These are phyloP conservation scores for Sisymbrium altissimum DNA, from an alignment of 345 rosid species.

Conservation along the genomic window DNA sequence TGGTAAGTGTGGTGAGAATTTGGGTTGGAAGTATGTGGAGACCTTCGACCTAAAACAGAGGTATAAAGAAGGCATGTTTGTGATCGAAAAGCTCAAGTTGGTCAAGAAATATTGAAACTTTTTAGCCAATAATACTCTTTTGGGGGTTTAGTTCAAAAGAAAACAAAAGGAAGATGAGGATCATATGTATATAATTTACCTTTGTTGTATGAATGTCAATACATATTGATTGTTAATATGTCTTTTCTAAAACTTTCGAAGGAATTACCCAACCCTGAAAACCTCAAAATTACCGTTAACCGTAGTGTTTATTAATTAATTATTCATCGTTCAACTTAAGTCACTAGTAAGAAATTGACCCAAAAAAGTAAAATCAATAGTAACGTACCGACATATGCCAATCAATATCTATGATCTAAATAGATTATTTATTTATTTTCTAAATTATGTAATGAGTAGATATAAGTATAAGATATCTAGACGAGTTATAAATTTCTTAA, in stretches of 20 bases:
- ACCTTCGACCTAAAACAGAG: constrained; percentile 59
- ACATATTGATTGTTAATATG: neutral
- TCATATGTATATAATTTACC: neutral
- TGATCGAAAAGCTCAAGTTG: constrained; percentile 66
- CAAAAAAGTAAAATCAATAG: neutral
- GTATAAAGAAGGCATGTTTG: constrained; percentile 84
- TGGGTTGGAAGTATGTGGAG: constrained; percentile 85
- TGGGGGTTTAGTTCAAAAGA: neutral
- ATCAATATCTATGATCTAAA: neutral
- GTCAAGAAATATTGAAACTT: constrained; percentile 46
- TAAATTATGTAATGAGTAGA: neutral
- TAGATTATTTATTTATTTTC: neutral
- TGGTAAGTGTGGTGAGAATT: constrained; percentile 54
- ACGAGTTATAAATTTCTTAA: too few species aligned
- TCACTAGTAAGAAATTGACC: neutral
- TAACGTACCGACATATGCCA: neutral
- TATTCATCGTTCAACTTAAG: too few species aligned
- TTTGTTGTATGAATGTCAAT: neutral
- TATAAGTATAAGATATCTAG: neutral
- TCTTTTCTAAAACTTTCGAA: neutral
- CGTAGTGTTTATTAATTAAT: neutral
- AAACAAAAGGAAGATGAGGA: neutral
- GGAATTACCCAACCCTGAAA: neutral
- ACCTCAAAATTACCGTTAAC: neutral
- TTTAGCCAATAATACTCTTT: neutral